phyloP scores from a whole-genome alignment of 2,329 filamentous ascomycete species.

The Penicillium corylophilum region DNA sequence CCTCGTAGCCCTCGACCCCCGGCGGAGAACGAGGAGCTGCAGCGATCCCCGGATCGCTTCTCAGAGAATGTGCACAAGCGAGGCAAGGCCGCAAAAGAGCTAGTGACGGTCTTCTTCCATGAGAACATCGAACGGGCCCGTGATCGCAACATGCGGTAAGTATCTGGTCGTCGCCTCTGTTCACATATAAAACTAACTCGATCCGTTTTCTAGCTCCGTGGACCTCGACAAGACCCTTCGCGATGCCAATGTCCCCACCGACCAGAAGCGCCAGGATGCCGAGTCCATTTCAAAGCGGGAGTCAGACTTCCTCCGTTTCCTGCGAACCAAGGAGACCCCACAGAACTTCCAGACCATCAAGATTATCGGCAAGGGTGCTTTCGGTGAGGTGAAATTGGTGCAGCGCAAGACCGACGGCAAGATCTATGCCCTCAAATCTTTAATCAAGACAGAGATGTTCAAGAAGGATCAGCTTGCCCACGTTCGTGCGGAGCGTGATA shows the following conservation, averaged over 20 bases:
- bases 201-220: conserved; percentile 64
- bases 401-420: conserved; percentile 95
- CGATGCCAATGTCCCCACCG: conserved; percentile 71
- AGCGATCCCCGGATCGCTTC: conserved; percentile 78
- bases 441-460: conserved; percentile 99
- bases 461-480: conserved; percentile 98
- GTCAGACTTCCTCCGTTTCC: conserved; percentile 87
- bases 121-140: conserved; percentile 95
- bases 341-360: conserved; percentile 96
- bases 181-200: background rate
- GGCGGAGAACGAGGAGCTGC: conserved; percentile 68
- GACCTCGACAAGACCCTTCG: conserved; percentile 85
- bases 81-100: conserved; percentile 63
- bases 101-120: conserved; percentile 84
- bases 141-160: conserved; percentile 89
- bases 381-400: conserved; percentile 96
- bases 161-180: conserved; percentile 5
- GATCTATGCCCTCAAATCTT: conserved; percentile 96
- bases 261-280: conserved; percentile 80
- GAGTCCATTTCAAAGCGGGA: conserved; percentile 83
- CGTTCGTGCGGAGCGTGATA: conserved; percentile 95
- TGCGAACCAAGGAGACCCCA: conserved; percentile 88
- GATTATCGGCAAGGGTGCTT: conserved; percentile 98
- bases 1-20: conserved; percentile 56
- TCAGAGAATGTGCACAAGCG: conserved; percentile 80